phyloP scores from a whole-genome alignment of 2,329 filamentous ascomycete genomes.

The Fusarium succisae region DNA sequence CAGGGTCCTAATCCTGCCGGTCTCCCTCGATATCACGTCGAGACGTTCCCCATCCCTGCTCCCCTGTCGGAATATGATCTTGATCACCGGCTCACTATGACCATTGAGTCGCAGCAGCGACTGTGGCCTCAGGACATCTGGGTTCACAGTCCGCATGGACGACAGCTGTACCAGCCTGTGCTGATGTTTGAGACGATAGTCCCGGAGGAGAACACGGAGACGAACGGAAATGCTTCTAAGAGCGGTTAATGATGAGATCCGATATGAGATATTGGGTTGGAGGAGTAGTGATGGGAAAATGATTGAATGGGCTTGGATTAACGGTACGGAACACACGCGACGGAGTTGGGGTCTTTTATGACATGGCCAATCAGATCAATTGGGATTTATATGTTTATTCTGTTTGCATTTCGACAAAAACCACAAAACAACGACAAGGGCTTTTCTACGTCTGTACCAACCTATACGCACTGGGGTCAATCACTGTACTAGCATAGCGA shows the following conservation, averaged over 20 bases:
- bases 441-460: not conserved
- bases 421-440: not conserved
- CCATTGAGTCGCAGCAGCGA: not conserved
- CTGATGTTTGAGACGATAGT: not conserved
- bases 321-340: not conserved
- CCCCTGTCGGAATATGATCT: not conserved
- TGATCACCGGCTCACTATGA: constrained; percentile 11
- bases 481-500: constrained; percentile 13
- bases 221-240: not conserved
- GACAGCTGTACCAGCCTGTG: constrained; percentile 26
- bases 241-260: not conserved
- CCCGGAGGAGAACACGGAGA: not conserved
- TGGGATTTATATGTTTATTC: not conserved
- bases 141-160: constrained; percentile 12
- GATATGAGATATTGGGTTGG: no score
- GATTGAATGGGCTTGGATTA: not conserved
- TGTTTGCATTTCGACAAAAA: not conserved
- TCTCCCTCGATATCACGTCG: not conserved
- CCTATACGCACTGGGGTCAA: not conserved
- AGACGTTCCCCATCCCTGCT: not conserved
- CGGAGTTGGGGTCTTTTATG: not conserved
- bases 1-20: not conserved
- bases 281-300: not conserved
- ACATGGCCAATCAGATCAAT: not conserved
- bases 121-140: constrained; percentile 30